phyloP scores from a whole-genome alignment of 345 rosid species.

The Aquilaria malaccensis region DNA sequence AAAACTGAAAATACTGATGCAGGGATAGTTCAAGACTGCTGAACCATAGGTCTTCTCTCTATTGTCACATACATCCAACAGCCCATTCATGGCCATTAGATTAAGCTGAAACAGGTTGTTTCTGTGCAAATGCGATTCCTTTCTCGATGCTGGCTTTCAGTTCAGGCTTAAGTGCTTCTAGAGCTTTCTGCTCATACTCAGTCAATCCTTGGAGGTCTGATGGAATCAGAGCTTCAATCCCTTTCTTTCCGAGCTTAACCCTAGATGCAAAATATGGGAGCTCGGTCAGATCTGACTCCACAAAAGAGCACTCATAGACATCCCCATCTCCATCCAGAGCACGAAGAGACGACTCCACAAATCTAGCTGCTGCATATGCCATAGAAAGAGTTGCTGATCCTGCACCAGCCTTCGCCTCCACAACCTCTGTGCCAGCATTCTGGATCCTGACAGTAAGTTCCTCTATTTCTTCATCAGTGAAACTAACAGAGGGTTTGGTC shows the following conservation, averaged over 20 bases:
- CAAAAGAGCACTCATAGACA: constrained; percentile 78
- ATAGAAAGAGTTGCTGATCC: constrained; percentile 96
- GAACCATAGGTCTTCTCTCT: constrained; percentile 1
- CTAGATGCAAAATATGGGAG: constrained; percentile 89
- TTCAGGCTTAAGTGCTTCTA: constrained; percentile 74
- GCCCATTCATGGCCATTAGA: neutral
- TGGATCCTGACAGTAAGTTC: constrained; percentile 82
- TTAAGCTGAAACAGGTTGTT: constrained; percentile 51
- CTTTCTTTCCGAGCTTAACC: constrained; percentile 77
- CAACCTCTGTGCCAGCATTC: constrained; percentile 93
- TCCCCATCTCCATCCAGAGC: constrained; percentile 88
- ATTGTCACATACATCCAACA: constrained; percentile 3
- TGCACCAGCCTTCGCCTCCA: constrained; percentile 96
- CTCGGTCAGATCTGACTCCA: constrained; percentile 69
- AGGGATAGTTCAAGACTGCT: constrained; percentile 14
- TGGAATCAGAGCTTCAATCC: constrained; percentile 70
- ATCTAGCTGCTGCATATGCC: constrained; percentile 98
- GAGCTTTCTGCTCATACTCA: constrained; percentile 73
- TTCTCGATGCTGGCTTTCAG: constrained; percentile 83
- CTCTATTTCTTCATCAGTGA: constrained; percentile 65
- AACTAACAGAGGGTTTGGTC: constrained; percentile 62
- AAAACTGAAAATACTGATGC: constrained; percentile 25
- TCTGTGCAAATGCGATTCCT: constrained; percentile 68
- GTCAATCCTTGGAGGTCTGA: constrained; percentile 70
- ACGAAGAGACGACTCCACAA: constrained; percentile 92